These are phyloP conservation scores for Inga laurina DNA, from an alignment of 306 rosid genomes.

Conservation along the genomic window DNA sequence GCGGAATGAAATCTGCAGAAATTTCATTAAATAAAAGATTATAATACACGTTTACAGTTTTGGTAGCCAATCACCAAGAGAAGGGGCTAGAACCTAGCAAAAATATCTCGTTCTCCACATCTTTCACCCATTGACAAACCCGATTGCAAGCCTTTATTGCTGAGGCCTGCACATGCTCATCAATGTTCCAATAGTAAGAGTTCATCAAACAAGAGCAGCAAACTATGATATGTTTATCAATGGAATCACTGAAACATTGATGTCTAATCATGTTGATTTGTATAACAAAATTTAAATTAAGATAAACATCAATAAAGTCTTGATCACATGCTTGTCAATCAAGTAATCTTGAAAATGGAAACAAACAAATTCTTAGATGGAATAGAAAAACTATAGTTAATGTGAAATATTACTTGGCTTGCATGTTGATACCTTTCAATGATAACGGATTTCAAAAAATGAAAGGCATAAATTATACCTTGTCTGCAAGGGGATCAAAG, in stretches of 20 bases:
- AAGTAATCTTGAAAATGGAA: neutral
- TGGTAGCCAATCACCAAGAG: constrained; percentile 75
- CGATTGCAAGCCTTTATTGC: constrained; percentile 94
- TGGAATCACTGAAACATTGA: neutral
- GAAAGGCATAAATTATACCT: constrained; percentile 51
- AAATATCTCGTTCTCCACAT: constrained; percentile 91
- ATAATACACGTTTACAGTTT: constrained; percentile 60
- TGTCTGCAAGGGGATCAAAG: constrained; percentile 98
- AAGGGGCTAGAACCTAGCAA: constrained; percentile 99
- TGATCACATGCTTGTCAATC: neutral
- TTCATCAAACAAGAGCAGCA: neutral
- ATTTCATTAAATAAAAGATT: constrained; percentile 39
- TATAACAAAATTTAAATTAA: too few species aligned
- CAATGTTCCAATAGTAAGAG: constrained; percentile 34
- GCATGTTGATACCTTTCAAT: neutral
- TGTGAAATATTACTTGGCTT: neutral
- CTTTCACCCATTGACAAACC: constrained; percentile 98
- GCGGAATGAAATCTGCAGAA: constrained; percentile 18
- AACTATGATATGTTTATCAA: neutral
- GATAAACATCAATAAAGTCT: neutral
- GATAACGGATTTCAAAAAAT: neutral
- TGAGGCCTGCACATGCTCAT: constrained; percentile 65
- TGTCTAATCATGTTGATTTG: neutral
- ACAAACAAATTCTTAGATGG: neutral
- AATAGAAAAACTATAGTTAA: neutral